Conservation (phyloP, 2,329 filamentous ascomycete species). For the Cladorrhinum sp. region DNA sequence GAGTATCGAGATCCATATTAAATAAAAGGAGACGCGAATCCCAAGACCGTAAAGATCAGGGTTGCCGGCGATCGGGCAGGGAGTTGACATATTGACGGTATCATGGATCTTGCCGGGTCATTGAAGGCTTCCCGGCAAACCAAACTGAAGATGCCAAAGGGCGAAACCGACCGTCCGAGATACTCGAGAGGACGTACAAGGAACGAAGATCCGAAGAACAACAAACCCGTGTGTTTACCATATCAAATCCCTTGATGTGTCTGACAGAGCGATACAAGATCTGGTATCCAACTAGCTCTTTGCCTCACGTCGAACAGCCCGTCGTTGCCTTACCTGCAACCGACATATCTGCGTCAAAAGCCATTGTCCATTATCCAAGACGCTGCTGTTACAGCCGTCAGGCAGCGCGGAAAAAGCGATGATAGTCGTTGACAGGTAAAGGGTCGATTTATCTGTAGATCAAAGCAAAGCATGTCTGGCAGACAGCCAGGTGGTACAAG, state of each 20-base stretch:
- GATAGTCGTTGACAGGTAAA: neutral
- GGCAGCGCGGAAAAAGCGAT: neutral
- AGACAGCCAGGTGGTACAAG: too few relatives aligned
- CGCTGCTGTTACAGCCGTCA: neutral
- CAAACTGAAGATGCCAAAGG: too few relatives aligned
- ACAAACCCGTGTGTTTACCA: neutral
- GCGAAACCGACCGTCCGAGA: neutral
- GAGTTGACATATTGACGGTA: neutral
- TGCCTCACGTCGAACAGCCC: neutral
- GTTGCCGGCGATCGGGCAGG: conserved; percentile 15
- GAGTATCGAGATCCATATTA: conserved; percentile 21
- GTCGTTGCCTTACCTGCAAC: neutral
- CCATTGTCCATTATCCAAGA: neutral
- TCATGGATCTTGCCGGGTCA: neutral
- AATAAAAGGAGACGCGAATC: conserved; percentile 26
- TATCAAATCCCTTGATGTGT: neutral
- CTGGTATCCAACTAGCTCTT: neutral
- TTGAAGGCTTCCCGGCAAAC: neutral
- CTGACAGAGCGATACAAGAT: neutral
- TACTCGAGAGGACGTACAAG: neutral
- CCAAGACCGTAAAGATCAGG: conserved; percentile 25
- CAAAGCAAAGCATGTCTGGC: too few relatives aligned
- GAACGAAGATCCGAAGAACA: neutral
- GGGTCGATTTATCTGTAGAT: too few relatives aligned
- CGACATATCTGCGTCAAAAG: neutral